These are phyloP conservation scores for Candida silvicultrix DNA, from an alignment of 805 yeast species.

Conservation along the genomic window DNA sequence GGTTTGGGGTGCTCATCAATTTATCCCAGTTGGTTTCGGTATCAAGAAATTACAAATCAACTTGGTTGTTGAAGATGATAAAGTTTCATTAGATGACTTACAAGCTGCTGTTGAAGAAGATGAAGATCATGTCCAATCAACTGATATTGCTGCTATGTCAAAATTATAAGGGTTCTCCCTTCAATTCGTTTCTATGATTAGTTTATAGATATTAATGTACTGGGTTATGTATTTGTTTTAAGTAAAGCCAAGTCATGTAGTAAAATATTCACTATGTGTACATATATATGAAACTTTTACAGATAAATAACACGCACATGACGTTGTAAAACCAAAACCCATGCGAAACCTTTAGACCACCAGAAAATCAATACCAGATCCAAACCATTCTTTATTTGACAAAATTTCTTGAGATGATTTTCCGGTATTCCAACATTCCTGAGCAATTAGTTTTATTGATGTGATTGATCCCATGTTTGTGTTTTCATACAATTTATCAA, in stretches of 20 bases:
- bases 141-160: conserved; percentile 98
- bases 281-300: too few relatives aligned
- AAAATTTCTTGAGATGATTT: conserved; percentile 37
- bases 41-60: conserved; percentile 98
- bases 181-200: conserved; percentile 3
- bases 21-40: conserved; percentile 98
- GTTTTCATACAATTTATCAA: conserved; percentile 37
- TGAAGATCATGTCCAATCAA: conserved; percentile 99
- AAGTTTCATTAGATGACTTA: conserved; percentile 89
- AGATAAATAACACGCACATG: too few relatives aligned
- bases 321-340: background rate
- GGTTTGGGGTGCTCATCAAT: conserved; percentile 96
- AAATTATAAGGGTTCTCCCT: conserved; percentile 59
- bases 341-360: conserved; percentile 10
- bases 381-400: conserved; percentile 38
- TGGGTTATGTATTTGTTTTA: background rate
- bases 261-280: too few relatives aligned
- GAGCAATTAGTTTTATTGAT: conserved; percentile 35
- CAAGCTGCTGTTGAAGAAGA: conserved; percentile 73
- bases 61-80: conserved; percentile 95
- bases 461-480: conserved; percentile 50
- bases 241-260: background rate
- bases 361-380: conserved; percentile 44
- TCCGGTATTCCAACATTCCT: conserved; percentile 41
- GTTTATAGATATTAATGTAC: conserved; percentile 8